Base-by-base conservation (phyloP, 495 filamentous ascomycete genomes). In the Durotheca rogersii region DNA sequence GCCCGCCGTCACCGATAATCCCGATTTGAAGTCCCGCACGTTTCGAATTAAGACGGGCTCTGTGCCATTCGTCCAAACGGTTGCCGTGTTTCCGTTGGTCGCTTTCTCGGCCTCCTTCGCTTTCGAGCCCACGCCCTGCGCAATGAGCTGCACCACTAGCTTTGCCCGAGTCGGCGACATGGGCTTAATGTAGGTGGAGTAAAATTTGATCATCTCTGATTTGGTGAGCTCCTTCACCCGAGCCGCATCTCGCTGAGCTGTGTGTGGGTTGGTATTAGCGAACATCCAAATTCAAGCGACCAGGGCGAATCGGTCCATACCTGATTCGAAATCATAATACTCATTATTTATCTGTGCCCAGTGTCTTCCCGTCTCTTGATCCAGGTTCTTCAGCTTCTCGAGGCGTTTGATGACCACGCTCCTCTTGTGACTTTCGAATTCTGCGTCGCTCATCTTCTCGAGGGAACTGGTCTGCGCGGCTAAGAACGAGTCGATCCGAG, bases 371-470 rank as follows among this genome's bases (percentile, higher is more conserved):
- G 82, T 89, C 71, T 99, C 93, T 41, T 92, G 89, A 38, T 80
- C 76, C 51, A 99, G 71, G 60, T 94, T 95, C 78, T 96, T 97
- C 58, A 94, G 70, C 68, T 91, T 94, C 72, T 99, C 94, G 18
- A 94, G 73, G 11, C 88, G 74, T 74, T 89, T 91, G 53, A 86
- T 90, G 61, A 96, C 86, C 33, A 96, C 73, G 61, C 89, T 94
- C 34, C 87, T 81, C 72, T 95, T 95, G 70, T 96, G 88, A 21
- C 79, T 83, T 63, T 95, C 89, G 58, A 99, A 97, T 12, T 95
- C 90, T 2, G 84, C 77, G 16, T 89, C 82, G 14, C 77, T 75
- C 90, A 97, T 96, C 16, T 82, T 74, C 45, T 83, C 74, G 17
- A 99, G 71, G 6, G 67, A 79, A 27, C 75, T 70, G 19, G 74